A percentile compares a stretch with the other conserved stretches of the same genome.
phyloP scores from a whole-genome alignment of 495 filamentous ascomycete species.

The Aspergillus conjunctus region DNA sequence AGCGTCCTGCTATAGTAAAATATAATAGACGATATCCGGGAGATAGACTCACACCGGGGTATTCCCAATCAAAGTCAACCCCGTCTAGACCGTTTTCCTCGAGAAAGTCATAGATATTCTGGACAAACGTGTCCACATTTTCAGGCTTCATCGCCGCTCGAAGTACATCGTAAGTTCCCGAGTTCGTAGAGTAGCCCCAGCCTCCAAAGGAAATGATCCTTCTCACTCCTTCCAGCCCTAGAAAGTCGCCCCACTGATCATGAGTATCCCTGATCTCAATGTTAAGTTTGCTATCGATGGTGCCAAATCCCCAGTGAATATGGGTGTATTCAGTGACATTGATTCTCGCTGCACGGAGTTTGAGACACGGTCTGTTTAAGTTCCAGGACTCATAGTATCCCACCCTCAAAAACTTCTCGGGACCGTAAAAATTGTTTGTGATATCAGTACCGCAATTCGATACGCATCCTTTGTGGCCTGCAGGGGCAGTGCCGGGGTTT shows the following conservation, averaged over 20 bases:
- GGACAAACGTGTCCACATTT: constrained; percentile 39
- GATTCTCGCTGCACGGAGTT: constrained; percentile 16
- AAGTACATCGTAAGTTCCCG: constrained; percentile 38
- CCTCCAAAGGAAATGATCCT: constrained; percentile 51
- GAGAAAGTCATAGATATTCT: constrained; percentile 40
- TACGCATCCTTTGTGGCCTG: constrained; percentile 13
- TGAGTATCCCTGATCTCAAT: constrained; percentile 29
- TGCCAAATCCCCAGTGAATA: constrained; percentile 49
- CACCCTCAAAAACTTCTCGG: constrained; percentile 12
- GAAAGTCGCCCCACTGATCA: constrained; percentile 32
- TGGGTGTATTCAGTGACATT: constrained; percentile 39
- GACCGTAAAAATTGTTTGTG: constrained; percentile 3
- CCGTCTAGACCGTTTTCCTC: constrained; percentile 39
- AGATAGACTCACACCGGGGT: constrained; percentile 26
- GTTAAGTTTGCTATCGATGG: constrained; percentile 31
- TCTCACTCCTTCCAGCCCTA: constrained; percentile 27
- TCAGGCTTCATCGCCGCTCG: constrained; percentile 36
- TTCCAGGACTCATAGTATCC: constrained; percentile 19
- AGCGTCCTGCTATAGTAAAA: neutral
- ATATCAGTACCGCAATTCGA: constrained; percentile 17
- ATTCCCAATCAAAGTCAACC: constrained; percentile 49
- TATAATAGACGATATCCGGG: neutral
- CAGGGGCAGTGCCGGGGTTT: constrained; percentile 17
- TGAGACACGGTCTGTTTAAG: constrained; percentile 28
- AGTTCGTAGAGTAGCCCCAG: constrained; percentile 46